Evolutionary conservation across 2,329 filamentous ascomycete genomes (phyloP).

Genomic region (Passalora sequoiae): DNA sequence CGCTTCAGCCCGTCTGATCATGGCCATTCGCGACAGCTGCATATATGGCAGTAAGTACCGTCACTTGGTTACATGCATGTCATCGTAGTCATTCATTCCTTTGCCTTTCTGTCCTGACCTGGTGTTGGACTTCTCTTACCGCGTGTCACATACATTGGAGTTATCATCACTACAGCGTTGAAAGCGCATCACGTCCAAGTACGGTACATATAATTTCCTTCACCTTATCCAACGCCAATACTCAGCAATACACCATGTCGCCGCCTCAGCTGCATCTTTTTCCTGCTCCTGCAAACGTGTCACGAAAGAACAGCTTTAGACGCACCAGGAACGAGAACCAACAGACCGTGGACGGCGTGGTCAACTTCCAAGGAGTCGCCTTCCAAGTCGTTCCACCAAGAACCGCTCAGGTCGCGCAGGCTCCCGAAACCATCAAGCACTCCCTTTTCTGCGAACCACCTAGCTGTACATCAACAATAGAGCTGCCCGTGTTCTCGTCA

Average conservation of each 20-base stretch:
- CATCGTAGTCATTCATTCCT: slow-evolving; percentile 7
- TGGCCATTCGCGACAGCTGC: neutral
- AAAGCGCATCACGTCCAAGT: no score
- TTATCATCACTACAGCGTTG: no score
- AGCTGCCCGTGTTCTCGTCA: neutral
- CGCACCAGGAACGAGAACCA: slow-evolving; percentile 10
- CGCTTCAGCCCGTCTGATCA: neutral
- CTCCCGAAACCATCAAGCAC: slow-evolving; percentile 26
- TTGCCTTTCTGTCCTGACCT: slow-evolving; percentile 5
- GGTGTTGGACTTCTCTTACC: slow-evolving; percentile 9
- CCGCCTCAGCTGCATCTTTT: slow-evolving; percentile 20
- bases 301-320: slow-evolving; percentile 16
- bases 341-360: slow-evolving; percentile 10
- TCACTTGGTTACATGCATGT: slow-evolving; percentile 5
- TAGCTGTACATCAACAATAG: slow-evolving; percentile 3
- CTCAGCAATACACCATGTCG: slow-evolving; percentile 23
- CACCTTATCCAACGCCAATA: no score
- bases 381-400: slow-evolving; percentile 23
- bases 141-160: no score
- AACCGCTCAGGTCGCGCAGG: slow-evolving; percentile 20
- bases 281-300: slow-evolving; percentile 14
- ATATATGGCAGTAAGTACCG: slow-evolving; percentile 17
- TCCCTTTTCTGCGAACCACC: slow-evolving; percentile 28
- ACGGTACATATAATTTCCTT: no score
- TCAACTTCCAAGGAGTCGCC: slow-evolving; percentile 28